A percentile compares a stretch with the other conserved stretches of the same genome.
These are phyloP conservation scores for Daedalea quercina DNA, from an alignment of 768 basidiomycete genomes.

Conservation along the genomic window DNA sequence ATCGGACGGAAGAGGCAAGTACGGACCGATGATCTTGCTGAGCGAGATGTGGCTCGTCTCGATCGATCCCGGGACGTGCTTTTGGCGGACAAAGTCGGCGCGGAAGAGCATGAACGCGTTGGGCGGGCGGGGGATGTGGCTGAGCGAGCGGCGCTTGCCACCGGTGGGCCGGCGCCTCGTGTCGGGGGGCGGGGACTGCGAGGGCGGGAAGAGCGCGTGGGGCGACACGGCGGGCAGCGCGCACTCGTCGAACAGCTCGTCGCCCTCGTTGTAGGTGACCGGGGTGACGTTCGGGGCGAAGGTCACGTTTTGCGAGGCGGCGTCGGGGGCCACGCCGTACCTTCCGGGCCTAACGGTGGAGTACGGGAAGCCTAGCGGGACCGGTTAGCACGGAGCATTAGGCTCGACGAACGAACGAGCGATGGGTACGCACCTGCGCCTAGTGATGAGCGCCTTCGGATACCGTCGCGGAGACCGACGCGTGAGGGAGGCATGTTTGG, in stretches of 20 bases:
- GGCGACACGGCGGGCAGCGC: conserved; percentile 20
- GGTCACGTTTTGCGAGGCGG: conserved; percentile 42
- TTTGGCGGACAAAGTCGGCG: conserved; percentile 47
- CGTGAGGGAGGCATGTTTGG: background rate
- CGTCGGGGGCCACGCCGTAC: conserved; percentile 39
- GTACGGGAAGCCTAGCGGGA: conserved; percentile 24
- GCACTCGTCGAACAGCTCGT: conserved; percentile 2
- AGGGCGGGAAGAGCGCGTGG: conserved; percentile 48
- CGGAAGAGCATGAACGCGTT: conserved; percentile 88
- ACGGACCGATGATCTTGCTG: conserved; percentile 36
- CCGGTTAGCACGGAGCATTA: background rate
- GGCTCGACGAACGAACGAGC: background rate
- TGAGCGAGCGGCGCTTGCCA: conserved; percentile 58
- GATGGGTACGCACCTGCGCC: background rate
- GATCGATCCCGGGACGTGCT: conserved; percentile 44
- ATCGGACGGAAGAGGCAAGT: background rate
- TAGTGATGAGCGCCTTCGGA: background rate
- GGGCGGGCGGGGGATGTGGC: conserved; percentile 69
- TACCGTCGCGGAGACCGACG: background rate
- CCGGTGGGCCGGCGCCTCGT: conserved; percentile 43
- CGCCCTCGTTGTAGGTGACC: conserved; percentile 34
- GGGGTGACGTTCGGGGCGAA: conserved; percentile 62
- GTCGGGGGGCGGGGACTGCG: conserved; percentile 31
- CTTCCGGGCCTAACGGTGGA: conserved; percentile 51
- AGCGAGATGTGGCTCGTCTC: conserved; percentile 43